Conservation (phyloP, 805 yeast species). For the Clavispora fructus region DNA sequence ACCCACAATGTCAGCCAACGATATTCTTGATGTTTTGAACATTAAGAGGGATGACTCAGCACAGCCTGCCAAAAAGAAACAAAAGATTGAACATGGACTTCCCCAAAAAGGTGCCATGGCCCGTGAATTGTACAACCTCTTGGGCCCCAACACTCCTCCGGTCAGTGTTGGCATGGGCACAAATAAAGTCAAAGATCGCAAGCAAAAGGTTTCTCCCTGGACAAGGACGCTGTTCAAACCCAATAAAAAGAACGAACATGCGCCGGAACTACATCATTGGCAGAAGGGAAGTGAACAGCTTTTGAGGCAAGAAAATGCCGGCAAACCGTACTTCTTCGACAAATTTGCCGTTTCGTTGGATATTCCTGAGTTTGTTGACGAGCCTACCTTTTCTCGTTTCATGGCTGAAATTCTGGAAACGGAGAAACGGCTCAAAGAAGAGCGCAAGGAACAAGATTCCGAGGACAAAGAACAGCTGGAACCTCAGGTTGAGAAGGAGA, state of each 20-base stretch:
- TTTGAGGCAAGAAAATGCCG: slow-evolving; percentile 26
- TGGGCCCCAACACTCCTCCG: slow-evolving; percentile 93
- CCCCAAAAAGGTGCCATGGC: slow-evolving; percentile 62
- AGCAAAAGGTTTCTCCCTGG: slow-evolving; percentile 81
- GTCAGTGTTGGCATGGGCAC: slow-evolving; percentile 27
- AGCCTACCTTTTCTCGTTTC: slow-evolving; percentile 51
- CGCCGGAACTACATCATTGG: slow-evolving; percentile 67
- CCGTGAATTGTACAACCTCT: slow-evolving; percentile 78
- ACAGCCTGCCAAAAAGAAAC: slow-evolving; percentile 40
- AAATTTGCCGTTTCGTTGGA: slow-evolving; percentile 66
- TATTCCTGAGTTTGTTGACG: slow-evolving; percentile 61
- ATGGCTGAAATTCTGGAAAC: slow-evolving; percentile 38
- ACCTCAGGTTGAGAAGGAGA: not conserved
- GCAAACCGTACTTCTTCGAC: slow-evolving; percentile 58
- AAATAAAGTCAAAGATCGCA: slow-evolving; percentile 57
- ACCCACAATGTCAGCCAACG: slow-evolving; percentile 34
- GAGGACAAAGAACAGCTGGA: slow-evolving; percentile 4
- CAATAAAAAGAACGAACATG: slow-evolving; percentile 44
- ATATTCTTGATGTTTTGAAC: slow-evolving; percentile 73
- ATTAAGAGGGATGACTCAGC: slow-evolving; percentile 45
- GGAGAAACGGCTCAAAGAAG: slow-evolving; percentile 7
- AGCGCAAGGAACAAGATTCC: slow-evolving; percentile 5
- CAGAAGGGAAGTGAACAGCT: slow-evolving; percentile 63
- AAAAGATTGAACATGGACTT: slow-evolving; percentile 18
- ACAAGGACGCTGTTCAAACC: slow-evolving; percentile 54